phyloP scores from a whole-genome alignment of 2,329 filamentous ascomycete species.

The Trichophyton equinum region DNA sequence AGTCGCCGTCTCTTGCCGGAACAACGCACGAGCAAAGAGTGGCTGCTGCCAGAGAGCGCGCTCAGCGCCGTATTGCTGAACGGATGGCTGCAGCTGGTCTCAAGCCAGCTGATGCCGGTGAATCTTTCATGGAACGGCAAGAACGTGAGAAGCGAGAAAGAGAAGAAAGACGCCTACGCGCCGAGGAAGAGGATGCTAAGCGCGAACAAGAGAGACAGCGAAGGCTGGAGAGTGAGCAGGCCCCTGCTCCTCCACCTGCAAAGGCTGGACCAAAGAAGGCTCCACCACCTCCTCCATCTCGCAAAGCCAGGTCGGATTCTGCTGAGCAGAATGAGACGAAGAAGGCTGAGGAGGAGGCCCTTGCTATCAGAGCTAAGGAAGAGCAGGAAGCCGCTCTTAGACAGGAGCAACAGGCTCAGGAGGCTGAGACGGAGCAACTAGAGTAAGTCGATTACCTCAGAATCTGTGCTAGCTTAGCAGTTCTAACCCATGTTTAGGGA shows the following conservation, averaged over 20 bases:
- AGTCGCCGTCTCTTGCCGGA: constrained; percentile 66
- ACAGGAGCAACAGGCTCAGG: constrained; percentile 63
- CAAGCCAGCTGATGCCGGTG: constrained; percentile 65
- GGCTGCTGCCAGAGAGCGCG: constrained; percentile 93
- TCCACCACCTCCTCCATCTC: constrained; percentile 57
- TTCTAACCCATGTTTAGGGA: constrained; percentile 41
- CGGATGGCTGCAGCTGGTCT: constrained; percentile 86
- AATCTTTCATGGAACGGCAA: constrained; percentile 68
- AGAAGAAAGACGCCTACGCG: constrained; percentile 73
- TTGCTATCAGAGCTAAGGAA: constrained; percentile 34
- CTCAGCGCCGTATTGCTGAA: constrained; percentile 93
- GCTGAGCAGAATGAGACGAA: constrained; percentile 45
- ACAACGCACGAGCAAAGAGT: constrained; percentile 88
- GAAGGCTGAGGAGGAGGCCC: constrained; percentile 42
- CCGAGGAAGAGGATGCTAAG: constrained; percentile 85
- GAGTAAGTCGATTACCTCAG: constrained; percentile 55
- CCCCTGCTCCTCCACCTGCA: constrained; percentile 42
- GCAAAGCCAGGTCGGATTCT: constrained; percentile 52
- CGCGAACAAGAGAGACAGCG: constrained; percentile 79
- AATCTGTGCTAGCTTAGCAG: neutral
- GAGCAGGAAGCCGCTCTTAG: constrained; percentile 43
- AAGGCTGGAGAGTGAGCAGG: constrained; percentile 65
- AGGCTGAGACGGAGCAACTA: constrained; percentile 58
- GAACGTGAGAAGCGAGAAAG: constrained; percentile 82
- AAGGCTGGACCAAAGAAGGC: constrained; percentile 49